Conservation (phyloP, 352 stramenopile genomes). For the Phytophthora parvispora region DNA sequence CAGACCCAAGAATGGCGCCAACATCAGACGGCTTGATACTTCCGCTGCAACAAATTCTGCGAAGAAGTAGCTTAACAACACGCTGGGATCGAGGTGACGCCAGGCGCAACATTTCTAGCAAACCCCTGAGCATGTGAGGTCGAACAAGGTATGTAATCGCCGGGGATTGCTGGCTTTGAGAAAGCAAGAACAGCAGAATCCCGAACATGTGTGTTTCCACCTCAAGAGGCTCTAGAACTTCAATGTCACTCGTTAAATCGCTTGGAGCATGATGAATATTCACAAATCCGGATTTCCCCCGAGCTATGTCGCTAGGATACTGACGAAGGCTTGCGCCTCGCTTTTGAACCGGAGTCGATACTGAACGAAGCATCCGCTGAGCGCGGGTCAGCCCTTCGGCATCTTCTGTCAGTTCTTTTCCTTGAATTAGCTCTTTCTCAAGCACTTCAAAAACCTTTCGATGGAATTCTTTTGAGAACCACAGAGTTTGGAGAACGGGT, state of each 20-base stretch:
- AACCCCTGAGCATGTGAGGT: slow-evolving; percentile 69
- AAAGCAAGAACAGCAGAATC: slow-evolving; percentile 85
- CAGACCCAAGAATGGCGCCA: slow-evolving; percentile 77
- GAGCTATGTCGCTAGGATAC: slow-evolving; percentile 54
- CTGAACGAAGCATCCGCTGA: slow-evolving; percentile 86
- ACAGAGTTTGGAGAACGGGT: slow-evolving; percentile 82
- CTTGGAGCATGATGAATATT: slow-evolving; percentile 44
- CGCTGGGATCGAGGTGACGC: slow-evolving; percentile 83
- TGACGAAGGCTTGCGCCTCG: slow-evolving; percentile 54
- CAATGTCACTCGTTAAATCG: slow-evolving; percentile 41
- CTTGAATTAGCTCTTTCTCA: slow-evolving; percentile 81
- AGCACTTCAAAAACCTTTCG: slow-evolving; percentile 90
- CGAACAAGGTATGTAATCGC: slow-evolving; percentile 70
- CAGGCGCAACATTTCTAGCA: slow-evolving; percentile 82
- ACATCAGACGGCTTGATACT: slow-evolving; percentile 75
- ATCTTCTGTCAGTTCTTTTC: slow-evolving; percentile 75
- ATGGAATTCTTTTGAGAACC: slow-evolving; percentile 91
- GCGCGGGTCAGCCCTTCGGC: slow-evolving; percentile 81
- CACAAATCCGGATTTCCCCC: slow-evolving; percentile 51
- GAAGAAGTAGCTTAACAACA: slow-evolving; percentile 86
- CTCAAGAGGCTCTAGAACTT: slow-evolving; percentile 80
- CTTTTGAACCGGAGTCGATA: slow-evolving; percentile 81
- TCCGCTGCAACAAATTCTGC: slow-evolving; percentile 77
- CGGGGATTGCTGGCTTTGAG: slow-evolving; percentile 73
- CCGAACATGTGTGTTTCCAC: slow-evolving; percentile 80